Percentiles rank a stretch among this genome's conserved stretches.
Evolutionary conservation across 2,329 filamentous ascomycete genomes (phyloP).

Genomic region (Massarina eburnea): DNA sequence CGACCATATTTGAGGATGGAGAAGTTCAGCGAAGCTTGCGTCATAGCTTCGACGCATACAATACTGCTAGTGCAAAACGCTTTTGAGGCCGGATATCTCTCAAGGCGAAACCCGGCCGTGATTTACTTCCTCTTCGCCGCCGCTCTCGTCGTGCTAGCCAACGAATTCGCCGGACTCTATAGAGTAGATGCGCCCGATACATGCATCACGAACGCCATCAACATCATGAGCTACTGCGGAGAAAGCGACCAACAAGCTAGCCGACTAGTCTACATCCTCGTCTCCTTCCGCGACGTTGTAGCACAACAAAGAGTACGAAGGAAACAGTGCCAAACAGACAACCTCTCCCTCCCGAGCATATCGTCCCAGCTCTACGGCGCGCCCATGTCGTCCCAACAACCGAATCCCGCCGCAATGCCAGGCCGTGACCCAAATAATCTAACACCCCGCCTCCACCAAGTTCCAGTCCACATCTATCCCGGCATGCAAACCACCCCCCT

Average conservation of each 20-base stretch:
- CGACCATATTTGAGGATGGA: constrained; percentile 49
- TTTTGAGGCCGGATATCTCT: constrained; percentile 45
- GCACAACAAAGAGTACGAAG: constrained; percentile 29
- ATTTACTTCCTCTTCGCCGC: constrained; percentile 48
- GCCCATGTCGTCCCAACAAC: constrained; percentile 13
- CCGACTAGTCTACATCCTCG: constrained; percentile 42
- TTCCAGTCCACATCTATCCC: constrained; percentile 40
- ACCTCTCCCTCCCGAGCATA: constrained; percentile 33
- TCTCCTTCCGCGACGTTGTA: constrained; percentile 43
- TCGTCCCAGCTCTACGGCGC: constrained; percentile 37
- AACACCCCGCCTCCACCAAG: constrained; percentile 32
- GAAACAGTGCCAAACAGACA: constrained; percentile 26
- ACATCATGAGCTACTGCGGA: constrained; percentile 45
- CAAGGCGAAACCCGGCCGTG: constrained; percentile 42
- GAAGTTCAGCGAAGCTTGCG: constrained; percentile 48
- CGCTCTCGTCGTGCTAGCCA: constrained; percentile 43
- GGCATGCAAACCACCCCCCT: constrained; percentile 36
- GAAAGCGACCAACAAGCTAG: constrained; percentile 45
- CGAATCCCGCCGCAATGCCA: constrained; percentile 1
- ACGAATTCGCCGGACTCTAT: constrained; percentile 44
- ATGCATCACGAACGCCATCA: constrained; percentile 42
- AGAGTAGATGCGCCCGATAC: constrained; percentile 36
- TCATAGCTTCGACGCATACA: constrained; percentile 46
- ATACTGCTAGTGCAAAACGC: constrained; percentile 45
- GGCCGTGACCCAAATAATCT: constrained; percentile 14